A percentile compares a stretch with the other conserved stretches of the same genome.
Evolutionary conservation across 2,329 filamentous ascomycete genomes (phyloP).

Genomic region (Cylindrodendrum hubeiense): DNA sequence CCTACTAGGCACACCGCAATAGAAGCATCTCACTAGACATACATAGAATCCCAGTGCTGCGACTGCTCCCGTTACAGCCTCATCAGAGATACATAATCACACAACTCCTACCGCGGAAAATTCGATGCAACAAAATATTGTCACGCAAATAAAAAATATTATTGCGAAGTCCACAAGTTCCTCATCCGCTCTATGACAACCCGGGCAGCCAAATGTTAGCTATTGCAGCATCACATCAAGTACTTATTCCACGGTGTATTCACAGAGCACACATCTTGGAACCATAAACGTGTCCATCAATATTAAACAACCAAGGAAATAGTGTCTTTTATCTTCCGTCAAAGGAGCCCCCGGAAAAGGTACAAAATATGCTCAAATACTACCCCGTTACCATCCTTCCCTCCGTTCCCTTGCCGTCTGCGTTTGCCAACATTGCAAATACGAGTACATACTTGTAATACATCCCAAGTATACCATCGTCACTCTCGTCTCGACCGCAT

Average conservation of each 20-base stretch:
- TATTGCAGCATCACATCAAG: background rate
- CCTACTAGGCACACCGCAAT: no score
- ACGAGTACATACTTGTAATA: slow-evolving; percentile 41
- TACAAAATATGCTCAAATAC: slow-evolving; percentile 31
- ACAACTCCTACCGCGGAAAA: no score
- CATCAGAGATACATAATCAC: no score
- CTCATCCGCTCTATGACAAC: no score
- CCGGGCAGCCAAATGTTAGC: no score
- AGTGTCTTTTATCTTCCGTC: slow-evolving; percentile 38
- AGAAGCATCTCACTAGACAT: no score
- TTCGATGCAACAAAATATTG: no score
- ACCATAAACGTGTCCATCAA: background rate
- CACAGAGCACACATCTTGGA: background rate
- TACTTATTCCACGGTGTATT: background rate
- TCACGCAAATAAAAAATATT: no score
- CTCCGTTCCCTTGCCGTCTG: slow-evolving; percentile 28
- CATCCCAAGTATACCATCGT: slow-evolving; percentile 31
- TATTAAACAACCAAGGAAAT: slow-evolving; percentile 26
- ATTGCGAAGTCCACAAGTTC: no score
- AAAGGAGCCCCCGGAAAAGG: slow-evolving; percentile 35
- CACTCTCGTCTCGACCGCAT: slow-evolving; percentile 10
- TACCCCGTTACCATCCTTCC: slow-evolving; percentile 25
- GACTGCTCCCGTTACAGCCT: no score
- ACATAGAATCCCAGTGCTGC: no score
- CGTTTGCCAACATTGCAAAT: slow-evolving; percentile 26